Conservation (phyloP, 768 basidiomycete species). For the Trichaptum fuscoviolaceum region DNA sequence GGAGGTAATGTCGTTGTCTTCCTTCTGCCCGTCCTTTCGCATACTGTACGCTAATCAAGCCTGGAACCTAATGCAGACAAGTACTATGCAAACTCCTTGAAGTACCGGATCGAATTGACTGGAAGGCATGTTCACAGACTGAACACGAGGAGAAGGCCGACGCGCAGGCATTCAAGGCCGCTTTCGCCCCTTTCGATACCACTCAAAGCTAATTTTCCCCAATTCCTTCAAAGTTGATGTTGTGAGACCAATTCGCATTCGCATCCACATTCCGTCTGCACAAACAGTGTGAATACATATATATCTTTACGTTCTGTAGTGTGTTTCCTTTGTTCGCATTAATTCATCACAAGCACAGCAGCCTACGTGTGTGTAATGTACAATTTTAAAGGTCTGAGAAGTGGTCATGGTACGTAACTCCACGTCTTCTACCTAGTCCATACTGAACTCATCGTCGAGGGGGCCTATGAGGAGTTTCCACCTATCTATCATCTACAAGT, state of each 20-base stretch:
- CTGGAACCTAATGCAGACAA: conserved; percentile 45
- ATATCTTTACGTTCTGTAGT: background rate
- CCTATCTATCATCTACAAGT: background rate
- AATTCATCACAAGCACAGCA: background rate
- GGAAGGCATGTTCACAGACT: conserved; percentile 80
- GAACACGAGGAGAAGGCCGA: conserved; percentile 87
- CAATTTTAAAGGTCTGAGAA: background rate
- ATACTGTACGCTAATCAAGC: background rate
- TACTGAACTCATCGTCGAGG: background rate
- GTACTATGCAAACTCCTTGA: conserved; percentile 75
- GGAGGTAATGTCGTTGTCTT: conserved; percentile 54
- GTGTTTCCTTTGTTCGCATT: background rate
- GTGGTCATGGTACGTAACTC: background rate
- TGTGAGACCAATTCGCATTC: conserved; percentile 13
- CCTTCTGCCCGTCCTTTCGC: background rate
- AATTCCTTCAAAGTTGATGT: background rate
- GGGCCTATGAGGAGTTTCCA: background rate
- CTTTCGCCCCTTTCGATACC: conserved; percentile 73
- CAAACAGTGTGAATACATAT: background rate
- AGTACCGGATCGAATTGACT: conserved; percentile 77
- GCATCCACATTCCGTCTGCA: background rate
- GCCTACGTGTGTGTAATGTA: background rate
- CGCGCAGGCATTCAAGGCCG: conserved; percentile 75
- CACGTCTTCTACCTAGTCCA: background rate
- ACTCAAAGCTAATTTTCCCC: conserved; percentile 12